These are phyloP conservation scores for Solioccasus polychromus DNA, from an alignment of 768 basidiomycete genomes.

Conservation along the genomic window DNA sequence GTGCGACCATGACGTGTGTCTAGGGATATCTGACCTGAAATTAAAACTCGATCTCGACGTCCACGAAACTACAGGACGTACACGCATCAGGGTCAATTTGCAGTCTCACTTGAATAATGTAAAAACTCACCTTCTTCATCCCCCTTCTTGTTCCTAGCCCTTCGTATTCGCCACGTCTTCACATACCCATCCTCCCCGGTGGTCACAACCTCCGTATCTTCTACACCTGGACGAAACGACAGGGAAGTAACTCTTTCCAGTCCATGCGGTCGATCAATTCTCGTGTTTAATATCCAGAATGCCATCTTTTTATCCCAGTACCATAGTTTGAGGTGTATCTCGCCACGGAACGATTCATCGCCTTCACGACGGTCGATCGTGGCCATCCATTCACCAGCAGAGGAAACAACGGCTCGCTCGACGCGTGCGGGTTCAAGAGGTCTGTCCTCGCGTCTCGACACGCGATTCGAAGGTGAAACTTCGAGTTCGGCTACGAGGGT, in stretches of 20 bases:
- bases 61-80: constrained; percentile 58
- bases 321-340: constrained; percentile 90
- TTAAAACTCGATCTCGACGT: constrained; percentile 67
- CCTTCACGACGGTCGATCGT: constrained; percentile 77
- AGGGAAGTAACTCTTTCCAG: constrained; percentile 56
- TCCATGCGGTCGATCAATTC: constrained; percentile 87
- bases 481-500: constrained; percentile 83
- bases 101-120: neutral
- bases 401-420: constrained; percentile 62
- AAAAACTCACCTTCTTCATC: constrained; percentile 48
- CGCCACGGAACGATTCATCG: constrained; percentile 61
- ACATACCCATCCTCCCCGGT: constrained; percentile 72
- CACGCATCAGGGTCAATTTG: neutral
- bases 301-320: constrained; percentile 65
- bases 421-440: constrained; percentile 73
- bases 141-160: constrained; percentile 42
- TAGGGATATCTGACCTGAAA: constrained; percentile 68
- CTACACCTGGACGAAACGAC: constrained; percentile 58
- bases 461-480: constrained; percentile 88
- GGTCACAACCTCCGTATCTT: constrained; percentile 57
- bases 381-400: constrained; percentile 85
- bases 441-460: constrained; percentile 79
- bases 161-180: constrained; percentile 76
- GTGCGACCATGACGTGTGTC: constrained; percentile 70
- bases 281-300: constrained; percentile 78